A percentile compares a stretch with the other conserved stretches of the same genome.
phyloP scores from a whole-genome alignment of 192 early-diverging fungal genomes.

The Diversispora eburnea region DNA sequence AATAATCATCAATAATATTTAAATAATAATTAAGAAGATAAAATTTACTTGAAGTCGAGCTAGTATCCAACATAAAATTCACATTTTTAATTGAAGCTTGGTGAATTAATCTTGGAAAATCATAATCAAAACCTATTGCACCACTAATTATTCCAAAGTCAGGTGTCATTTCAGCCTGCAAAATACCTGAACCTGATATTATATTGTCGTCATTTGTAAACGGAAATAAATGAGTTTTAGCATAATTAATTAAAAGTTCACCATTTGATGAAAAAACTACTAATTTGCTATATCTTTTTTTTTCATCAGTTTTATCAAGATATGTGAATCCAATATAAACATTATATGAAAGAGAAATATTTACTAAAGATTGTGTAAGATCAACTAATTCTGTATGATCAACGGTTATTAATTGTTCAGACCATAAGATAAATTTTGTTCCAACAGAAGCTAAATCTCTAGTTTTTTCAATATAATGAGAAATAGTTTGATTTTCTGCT shows the following conservation, averaged over 20 bases:
- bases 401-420: not conserved
- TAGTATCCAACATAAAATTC: slow-evolving; percentile 42
- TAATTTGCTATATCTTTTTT: slow-evolving; percentile 33
- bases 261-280: slow-evolving; percentile 36
- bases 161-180: slow-evolving; percentile 35
- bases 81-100: slow-evolving; percentile 41
- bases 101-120: slow-evolving; percentile 42
- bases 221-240: slow-evolving; percentile 44
- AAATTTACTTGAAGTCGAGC: slow-evolving; percentile 28
- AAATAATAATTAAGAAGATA: not conserved
- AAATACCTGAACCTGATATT: slow-evolving; percentile 32
- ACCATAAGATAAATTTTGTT: not conserved
- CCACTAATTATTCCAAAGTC: slow-evolving; percentile 37
- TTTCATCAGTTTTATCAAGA: not conserved
- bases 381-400: not conserved
- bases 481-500: not conserved
- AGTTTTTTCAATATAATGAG: not conserved
- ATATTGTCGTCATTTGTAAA: slow-evolving; percentile 39
- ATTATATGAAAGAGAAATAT: not conserved
- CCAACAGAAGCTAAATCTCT: not conserved
- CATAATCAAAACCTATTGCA: slow-evolving; percentile 45
- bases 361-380: not conserved
- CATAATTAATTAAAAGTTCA: slow-evolving; percentile 38
- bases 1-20: not conserved
- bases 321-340: not conserved